Conservation (phyloP, 768 basidiomycete species). For the Leccinellum albellum region DNA sequence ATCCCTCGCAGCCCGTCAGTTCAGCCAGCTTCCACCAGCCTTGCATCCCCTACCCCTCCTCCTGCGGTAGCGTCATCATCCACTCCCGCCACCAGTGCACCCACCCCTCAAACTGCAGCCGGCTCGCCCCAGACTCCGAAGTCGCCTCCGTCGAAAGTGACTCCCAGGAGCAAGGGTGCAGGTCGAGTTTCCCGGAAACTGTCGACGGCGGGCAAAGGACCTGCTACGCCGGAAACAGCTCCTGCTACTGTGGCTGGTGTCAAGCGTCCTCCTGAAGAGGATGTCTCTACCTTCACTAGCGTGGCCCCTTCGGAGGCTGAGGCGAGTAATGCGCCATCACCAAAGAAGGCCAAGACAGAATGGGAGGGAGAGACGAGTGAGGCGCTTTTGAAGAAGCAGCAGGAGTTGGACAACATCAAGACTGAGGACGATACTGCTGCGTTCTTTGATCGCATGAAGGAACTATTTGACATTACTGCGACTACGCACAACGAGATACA, state of each 20-base stretch:
- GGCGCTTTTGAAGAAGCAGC: slow-evolving; percentile 38
- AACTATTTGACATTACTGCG: slow-evolving; percentile 53
- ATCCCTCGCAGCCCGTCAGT: slow-evolving; percentile 24
- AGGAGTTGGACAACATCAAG: slow-evolving; percentile 47
- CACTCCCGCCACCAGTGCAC: slow-evolving; percentile 48
- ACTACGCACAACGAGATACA: slow-evolving; percentile 36
- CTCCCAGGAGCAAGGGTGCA: slow-evolving; percentile 42
- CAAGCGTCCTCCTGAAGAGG: slow-evolving; percentile 36
- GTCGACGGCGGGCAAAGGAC: slow-evolving; percentile 30
- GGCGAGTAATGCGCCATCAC: slow-evolving; percentile 53
- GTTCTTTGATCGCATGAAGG: slow-evolving; percentile 62
- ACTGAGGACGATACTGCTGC: slow-evolving; percentile 62
- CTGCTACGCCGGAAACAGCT: slow-evolving; percentile 35
- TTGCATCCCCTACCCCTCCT: slow-evolving; percentile 41
- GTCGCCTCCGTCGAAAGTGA: slow-evolving; percentile 60
- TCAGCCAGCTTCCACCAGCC: slow-evolving; percentile 7
- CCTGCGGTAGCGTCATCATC: slow-evolving; percentile 41
- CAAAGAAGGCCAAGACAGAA: slow-evolving; percentile 69
- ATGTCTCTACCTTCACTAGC: slow-evolving; percentile 22
- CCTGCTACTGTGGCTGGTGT: slow-evolving; percentile 26
- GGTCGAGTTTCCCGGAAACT: slow-evolving; percentile 27
- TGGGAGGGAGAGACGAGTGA: slow-evolving; percentile 63
- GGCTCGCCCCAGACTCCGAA: slow-evolving; percentile 66
- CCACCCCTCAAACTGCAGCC: slow-evolving; percentile 37
- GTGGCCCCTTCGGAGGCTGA: slow-evolving; percentile 32